A percentile compares a stretch with the other conserved stretches of the same genome.
Conservation (phyloP, 2,329 filamentous ascomycete genomes). For the Colletotrichum sp. region DNA sequence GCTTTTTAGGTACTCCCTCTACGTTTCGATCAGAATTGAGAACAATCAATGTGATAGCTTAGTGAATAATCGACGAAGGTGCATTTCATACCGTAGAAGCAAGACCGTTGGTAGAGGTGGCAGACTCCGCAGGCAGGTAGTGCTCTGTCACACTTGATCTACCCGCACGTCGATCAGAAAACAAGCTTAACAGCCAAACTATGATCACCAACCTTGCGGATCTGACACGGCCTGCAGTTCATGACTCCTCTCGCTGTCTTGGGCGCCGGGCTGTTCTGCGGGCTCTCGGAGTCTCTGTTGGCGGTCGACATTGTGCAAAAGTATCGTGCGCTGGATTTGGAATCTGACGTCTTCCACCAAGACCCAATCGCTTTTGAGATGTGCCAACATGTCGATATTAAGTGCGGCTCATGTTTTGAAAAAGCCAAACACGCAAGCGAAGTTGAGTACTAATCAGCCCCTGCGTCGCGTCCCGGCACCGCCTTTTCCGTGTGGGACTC, state of each 20-base stretch:
- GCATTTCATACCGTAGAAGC: constrained; percentile 1
- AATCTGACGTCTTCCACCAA: background rate
- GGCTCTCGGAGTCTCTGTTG: background rate
- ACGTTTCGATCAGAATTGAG: background rate
- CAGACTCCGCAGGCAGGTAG: constrained; percentile 16
- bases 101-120: constrained; percentile 15
- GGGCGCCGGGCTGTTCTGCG: background rate
- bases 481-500: constrained; percentile 9
- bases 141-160: constrained; percentile 21
- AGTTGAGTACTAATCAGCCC: background rate
- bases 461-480: constrained; percentile 2
- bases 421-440: background rate
- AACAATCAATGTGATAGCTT: background rate
- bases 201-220: constrained; percentile 3
- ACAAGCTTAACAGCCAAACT: background rate
- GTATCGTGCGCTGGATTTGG: background rate
- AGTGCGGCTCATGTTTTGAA: constrained; percentile 1
- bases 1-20: constrained; percentile 12
- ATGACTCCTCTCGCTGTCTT: constrained; percentile 1
- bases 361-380: background rate
- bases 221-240: constrained; percentile 18
- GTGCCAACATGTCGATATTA: constrained; percentile 10
- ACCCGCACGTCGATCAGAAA: constrained; percentile 13
- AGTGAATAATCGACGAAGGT: background rate
- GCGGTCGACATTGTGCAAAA: constrained; percentile 6